A percentile compares a stretch with the other conserved stretches of the same genome.
Conservation (phyloP, 2,329 filamentous ascomycete genomes). For the Mycosphaerella arachidis region DNA sequence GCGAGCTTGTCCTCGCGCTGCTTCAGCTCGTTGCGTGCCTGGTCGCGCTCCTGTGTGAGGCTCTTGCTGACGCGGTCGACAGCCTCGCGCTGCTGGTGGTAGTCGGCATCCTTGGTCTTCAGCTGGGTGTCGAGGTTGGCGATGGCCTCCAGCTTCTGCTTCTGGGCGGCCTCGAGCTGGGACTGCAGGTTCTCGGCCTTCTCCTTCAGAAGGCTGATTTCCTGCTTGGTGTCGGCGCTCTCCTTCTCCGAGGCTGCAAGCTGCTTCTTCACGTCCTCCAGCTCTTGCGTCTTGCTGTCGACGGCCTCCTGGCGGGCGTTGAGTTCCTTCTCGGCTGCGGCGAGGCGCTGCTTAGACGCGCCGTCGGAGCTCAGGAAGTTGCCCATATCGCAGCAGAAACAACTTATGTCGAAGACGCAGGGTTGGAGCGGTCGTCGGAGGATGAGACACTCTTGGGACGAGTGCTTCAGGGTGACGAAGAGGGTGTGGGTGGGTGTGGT, state of each 20-base stretch:
- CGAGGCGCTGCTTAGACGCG: slow-evolving; percentile 19
- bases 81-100: slow-evolving; percentile 9
- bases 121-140: slow-evolving; percentile 5
- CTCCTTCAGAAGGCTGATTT: slow-evolving; percentile 6
- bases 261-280: slow-evolving; percentile 17
- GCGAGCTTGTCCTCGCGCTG: slow-evolving; percentile 13
- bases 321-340: slow-evolving; percentile 20
- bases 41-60: slow-evolving; percentile 22
- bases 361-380: slow-evolving; percentile 15
- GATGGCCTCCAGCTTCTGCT: slow-evolving; percentile 5
- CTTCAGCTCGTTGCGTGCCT: slow-evolving; percentile 19
- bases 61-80: slow-evolving; percentile 20
- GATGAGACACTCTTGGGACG: not conserved
- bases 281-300: slow-evolving; percentile 14
- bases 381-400: slow-evolving; percentile 14
- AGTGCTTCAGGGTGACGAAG: not conserved
- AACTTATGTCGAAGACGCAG: not conserved
- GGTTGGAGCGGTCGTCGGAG: not conserved
- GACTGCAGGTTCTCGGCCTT: slow-evolving; percentile 4
- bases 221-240: slow-evolving; percentile 1
- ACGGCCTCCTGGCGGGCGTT: slow-evolving; percentile 10
- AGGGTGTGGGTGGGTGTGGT: not conserved
- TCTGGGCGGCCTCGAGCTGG: slow-evolving; percentile 3
- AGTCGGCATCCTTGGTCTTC: slow-evolving; percentile 3
- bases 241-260: slow-evolving; percentile 3